Base-by-base conservation (phyloP, 2,329 filamentous ascomycete species). In the Huntiella bhutanensis region DNA sequence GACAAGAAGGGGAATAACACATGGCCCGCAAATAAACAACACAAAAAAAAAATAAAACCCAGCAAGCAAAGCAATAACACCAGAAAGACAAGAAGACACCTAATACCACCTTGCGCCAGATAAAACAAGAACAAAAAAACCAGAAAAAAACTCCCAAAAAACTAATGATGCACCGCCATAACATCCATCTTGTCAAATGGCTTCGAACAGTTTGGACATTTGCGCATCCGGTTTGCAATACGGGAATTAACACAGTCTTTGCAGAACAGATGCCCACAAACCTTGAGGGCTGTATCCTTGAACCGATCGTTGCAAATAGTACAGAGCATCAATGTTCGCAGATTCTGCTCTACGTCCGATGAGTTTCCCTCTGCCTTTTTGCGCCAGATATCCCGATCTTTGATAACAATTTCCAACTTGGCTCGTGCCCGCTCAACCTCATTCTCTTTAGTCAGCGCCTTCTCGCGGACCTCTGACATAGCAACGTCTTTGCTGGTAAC, bases 181-280 rank as follows among this genome's bases (percentile, higher is more conserved):
- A 85, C 77, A 59, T 98, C 91, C 62, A 82, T 82, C 59, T 77
- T 82, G 56, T 93, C 88, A 59, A 98, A 98, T 3, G 84, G 77
- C 62, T 82, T 82, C 56, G 82, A 85, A 68, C 92, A 98, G 55
- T 84, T 88, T 2, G 91, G 91, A 57, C 91, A 98, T 62, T 96
- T 96, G 54, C 91, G 75, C 64, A 88, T 87, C 33, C 91, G 82
- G 57, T 91, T 93, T 40, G 76, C 77, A 51, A 95, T 77, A 48
- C 91, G 79, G 56, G 92, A 82, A 53, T 94, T 84, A 17, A 96
- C 82, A 59, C 91, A 98, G 41, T 77, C 72, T 57, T 80, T 79
- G 70, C 91, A 98, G 62, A 96, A 94, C 42, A 93, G 75, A 61
- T 98, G 91, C 1, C 91, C 91, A 60, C 91, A 98, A 1, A 83